Evolutionary conservation across 2,329 filamentous ascomycete genomes (phyloP).

Genomic region (Colletotrichum cereale): DNA sequence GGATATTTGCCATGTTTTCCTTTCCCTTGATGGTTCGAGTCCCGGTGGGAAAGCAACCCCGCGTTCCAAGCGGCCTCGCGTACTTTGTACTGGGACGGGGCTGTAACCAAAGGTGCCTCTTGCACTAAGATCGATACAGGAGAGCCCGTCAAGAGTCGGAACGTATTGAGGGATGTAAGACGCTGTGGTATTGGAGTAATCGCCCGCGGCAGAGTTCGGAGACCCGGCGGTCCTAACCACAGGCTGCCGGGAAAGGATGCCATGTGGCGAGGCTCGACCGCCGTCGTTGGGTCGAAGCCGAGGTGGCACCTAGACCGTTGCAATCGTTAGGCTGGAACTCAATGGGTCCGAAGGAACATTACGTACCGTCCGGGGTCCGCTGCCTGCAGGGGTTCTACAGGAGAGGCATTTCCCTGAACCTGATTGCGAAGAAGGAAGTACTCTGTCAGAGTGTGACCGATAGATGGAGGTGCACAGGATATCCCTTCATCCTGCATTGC

Average conservation of each 20-base stretch:
- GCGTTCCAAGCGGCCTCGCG: slow-evolving; percentile 5
- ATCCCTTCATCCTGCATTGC: slow-evolving; percentile 33
- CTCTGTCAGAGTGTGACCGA: slow-evolving; percentile 30
- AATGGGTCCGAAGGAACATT: slow-evolving; percentile 22
- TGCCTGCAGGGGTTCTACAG: slow-evolving; percentile 23
- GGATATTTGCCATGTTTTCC: slow-evolving; percentile 33
- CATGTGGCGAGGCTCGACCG: slow-evolving; percentile 27
- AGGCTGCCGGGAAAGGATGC: slow-evolving; percentile 30
- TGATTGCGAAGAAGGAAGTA: slow-evolving; percentile 17
- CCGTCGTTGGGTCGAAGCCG: slow-evolving; percentile 19
- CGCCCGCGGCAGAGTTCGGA: neutral
- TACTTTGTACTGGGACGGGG: neutral
- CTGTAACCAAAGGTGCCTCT: neutral
- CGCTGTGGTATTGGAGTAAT: neutral
- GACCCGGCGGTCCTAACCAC: neutral
- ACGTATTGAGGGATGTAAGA: neutral
- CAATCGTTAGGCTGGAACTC: slow-evolving; percentile 31
- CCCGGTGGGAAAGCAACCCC: slow-evolving; percentile 3
- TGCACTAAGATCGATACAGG: neutral
- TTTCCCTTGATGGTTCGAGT: slow-evolving; percentile 4
- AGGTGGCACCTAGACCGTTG: slow-evolving; percentile 33
- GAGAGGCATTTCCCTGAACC: slow-evolving; percentile 34
- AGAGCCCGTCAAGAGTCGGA: neutral
- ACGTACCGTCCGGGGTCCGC: slow-evolving; percentile 29
- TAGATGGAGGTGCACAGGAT: slow-evolving; percentile 33